A percentile compares a stretch with the other conserved stretches of the same genome.
Evolutionary conservation across 306 rosid species (phyloP).

Genomic region (Inga leiocalycina): DNA sequence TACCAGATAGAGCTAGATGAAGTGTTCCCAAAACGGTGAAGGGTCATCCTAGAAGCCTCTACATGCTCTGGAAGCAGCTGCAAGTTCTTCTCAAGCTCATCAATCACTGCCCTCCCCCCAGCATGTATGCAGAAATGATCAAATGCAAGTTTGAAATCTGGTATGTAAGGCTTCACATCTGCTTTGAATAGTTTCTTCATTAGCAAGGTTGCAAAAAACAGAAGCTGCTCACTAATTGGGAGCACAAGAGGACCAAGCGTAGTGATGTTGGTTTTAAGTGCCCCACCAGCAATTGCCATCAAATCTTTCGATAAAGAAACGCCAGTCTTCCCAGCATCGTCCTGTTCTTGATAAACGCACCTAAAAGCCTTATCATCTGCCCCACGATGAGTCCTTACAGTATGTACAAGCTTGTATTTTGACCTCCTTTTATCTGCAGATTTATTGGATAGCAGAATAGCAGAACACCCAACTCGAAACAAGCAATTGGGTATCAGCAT

Average conservation of each 20-base stretch:
- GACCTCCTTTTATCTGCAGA: slow-evolving; percentile 54
- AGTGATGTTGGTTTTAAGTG: slow-evolving; percentile 73
- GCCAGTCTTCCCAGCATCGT: slow-evolving; percentile 69
- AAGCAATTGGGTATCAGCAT: slow-evolving; percentile 71
- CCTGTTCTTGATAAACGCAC: slow-evolving; percentile 78
- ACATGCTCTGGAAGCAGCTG: slow-evolving; percentile 64
- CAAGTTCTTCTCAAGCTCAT: slow-evolving; percentile 80
- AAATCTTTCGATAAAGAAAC: slow-evolving; percentile 76
- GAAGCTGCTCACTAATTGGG: slow-evolving; percentile 80
- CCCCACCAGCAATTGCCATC: slow-evolving; percentile 82
- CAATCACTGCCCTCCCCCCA: slow-evolving; percentile 82
- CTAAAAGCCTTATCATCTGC: slow-evolving; percentile 75
- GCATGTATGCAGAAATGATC: slow-evolving; percentile 88
- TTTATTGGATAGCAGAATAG: slow-evolving; percentile 62
- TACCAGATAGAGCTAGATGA: slow-evolving; percentile 88
- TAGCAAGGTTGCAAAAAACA: slow-evolving; percentile 58
- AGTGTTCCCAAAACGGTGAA: slow-evolving; percentile 81
- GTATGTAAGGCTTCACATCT: slow-evolving; percentile 68
- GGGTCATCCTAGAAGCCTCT: slow-evolving; percentile 86
- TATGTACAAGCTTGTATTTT: slow-evolving; percentile 67
- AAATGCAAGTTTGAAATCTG: slow-evolving; percentile 76
- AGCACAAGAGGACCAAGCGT: slow-evolving; percentile 79
- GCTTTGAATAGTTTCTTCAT: slow-evolving; percentile 59
- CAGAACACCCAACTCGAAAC: slow-evolving; percentile 68
- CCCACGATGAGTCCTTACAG: slow-evolving; percentile 72